Evolutionary conservation across 257 asterid species (phyloP), one percentile per base, ranked within the genome.

Genomic region (Ehretia macrophylla): DNA sequence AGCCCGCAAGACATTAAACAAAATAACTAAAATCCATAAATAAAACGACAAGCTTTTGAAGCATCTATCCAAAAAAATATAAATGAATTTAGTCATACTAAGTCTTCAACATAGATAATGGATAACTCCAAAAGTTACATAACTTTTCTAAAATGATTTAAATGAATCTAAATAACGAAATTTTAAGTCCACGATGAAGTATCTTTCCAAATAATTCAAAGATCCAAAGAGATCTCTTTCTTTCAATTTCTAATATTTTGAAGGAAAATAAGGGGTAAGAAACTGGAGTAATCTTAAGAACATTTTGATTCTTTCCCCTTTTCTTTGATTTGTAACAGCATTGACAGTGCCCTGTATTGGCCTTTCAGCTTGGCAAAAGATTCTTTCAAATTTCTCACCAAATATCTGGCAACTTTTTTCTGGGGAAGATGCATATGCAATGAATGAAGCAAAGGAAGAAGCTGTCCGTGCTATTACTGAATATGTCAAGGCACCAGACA

Each of bases 151-250:
- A n/a, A n/a, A n/a, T n/a, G n/a, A n/a, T n/a, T n/a, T n/a, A n/a
- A n/a, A n/a, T n/a, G n/a, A n/a, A n/a, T n/a, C n/a, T n/a, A n/a
- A n/a, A n/a, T n/a, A n/a, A n/a, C n/a, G n/a, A n/a, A n/a, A n/a
- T n/a, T n/a, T n/a, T n/a, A n/a, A n/a, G n/a, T n/a, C n/a, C n/a
- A n/a, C n/a, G n/a, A n/a, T n/a, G n/a, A n/a, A n/a, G n/a, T n/a
- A n/a, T n/a, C n/a, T n/a, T n/a, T n/a, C n/a, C n/a, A n/a, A n/a
- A n/a, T n/a, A n/a, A n/a, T 72, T 76, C 65, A 80, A 80, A 78
- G 99, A 89, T 70, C 79, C n/a, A 81, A 79, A 83, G 97, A 63
- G 88, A 80, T 58, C 94, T 93, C 55, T 86, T 84, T 72, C 94
- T 85, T 11, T 69, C 83, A 6, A 73, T 89, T 63, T 83, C 92